These are phyloP conservation scores for Dioscorea dumetorum DNA, from an alignment of 106 monocot genomes.

Conservation along the genomic window DNA sequence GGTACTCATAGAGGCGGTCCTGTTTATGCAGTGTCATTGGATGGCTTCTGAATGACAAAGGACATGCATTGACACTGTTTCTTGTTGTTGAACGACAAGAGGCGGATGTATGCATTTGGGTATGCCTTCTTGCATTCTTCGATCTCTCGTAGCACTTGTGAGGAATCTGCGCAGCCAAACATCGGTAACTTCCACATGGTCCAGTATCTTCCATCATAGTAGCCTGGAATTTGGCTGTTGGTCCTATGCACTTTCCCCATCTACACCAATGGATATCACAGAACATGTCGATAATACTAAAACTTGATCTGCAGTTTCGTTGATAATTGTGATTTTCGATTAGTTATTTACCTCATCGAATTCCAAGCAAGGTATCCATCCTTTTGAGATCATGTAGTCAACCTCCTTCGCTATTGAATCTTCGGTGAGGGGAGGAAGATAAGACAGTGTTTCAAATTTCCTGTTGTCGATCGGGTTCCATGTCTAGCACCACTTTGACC, in stretches of 20 bases:
- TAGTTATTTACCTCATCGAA: conserved; percentile 61
- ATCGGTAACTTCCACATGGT: conserved; percentile 86
- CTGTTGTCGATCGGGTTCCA: conserved; percentile 81
- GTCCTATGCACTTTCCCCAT: conserved; percentile 46
- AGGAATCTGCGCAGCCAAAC: conserved; percentile 71
- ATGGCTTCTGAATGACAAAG: conserved; percentile 70
- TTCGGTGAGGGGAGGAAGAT: conserved; percentile 61
- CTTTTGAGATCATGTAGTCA: conserved; percentile 68
- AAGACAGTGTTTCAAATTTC: conserved; percentile 73
- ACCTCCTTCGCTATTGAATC: conserved; percentile 76
- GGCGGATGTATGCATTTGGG: conserved; percentile 66
- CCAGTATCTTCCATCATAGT: conserved; percentile 90
- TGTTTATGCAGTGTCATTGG: neutral
- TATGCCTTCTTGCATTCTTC: conserved; percentile 67
- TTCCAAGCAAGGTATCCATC: conserved; percentile 79
- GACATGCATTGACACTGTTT: conserved; percentile 76
- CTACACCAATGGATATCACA: conserved; percentile 18
- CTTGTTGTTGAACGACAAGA: conserved; percentile 59
- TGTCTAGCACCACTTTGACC: conserved; percentile 28
- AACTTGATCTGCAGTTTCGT: no score
- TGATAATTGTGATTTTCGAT: neutral
- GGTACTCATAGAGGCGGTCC: no score
- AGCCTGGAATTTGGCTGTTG: conserved; percentile 71
- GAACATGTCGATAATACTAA: no score
- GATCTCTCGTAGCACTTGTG: conserved; percentile 48